phyloP scores from a whole-genome alignment of 31 red algal genomes.

The Porphyra umbilicalis region DNA sequence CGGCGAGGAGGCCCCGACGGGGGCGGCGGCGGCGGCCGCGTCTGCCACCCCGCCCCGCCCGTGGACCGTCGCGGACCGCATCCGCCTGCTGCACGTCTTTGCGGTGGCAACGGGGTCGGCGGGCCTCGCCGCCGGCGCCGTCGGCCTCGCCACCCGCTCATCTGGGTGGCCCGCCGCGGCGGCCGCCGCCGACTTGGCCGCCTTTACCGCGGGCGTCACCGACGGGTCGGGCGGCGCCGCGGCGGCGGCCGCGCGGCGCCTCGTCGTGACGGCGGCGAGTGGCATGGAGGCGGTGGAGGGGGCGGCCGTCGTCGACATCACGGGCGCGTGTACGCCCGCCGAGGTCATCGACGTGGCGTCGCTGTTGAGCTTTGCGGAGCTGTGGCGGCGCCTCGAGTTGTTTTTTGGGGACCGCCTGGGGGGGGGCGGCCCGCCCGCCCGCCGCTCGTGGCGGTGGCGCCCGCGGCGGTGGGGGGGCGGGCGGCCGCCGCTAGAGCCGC shows the following conservation, averaged over 20 bases:
- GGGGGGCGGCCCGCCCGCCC: too few species aligned
- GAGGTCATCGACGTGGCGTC: not conserved
- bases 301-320: not conserved
- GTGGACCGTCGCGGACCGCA: not conserved
- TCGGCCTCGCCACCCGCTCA: not conserved
- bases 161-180: not conserved
- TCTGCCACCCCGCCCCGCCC: too few species aligned
- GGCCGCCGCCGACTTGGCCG: not conserved
- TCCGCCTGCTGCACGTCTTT: not conserved
- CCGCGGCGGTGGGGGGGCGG: too few species aligned
- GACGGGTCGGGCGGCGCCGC: not conserved
- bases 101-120: not conserved
- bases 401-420: too few species aligned
- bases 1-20: not conserved
- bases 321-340: not conserved
- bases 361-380: not conserved
- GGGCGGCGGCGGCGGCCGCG: too few species aligned
- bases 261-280: not conserved
- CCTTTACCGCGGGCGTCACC: not conserved
- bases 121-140: not conserved
- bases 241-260: not conserved
- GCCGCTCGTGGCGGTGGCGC: too few species aligned
- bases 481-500: too few species aligned
- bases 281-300: not conserved
- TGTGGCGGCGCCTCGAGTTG: not conserved